Evolutionary conservation across 2,329 filamentous ascomycete species (phyloP).

Genomic region (Neocucurbitaria cava): DNA sequence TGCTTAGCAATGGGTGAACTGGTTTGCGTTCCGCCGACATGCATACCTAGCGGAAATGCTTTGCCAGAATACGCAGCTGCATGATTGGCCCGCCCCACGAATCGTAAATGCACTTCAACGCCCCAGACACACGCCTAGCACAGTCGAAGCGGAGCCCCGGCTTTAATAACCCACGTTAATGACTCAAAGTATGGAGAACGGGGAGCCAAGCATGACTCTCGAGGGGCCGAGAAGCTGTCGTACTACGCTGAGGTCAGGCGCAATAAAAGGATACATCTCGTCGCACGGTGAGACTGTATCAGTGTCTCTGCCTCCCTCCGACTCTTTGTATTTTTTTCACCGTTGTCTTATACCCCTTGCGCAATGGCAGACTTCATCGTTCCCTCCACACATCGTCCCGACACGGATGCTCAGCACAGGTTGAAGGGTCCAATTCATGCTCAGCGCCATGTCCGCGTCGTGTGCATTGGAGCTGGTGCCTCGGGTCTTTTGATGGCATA

Average conservation of each 20-base stretch:
- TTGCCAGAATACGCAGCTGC: slow-evolving; percentile 16
- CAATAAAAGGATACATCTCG: slow-evolving; percentile 9
- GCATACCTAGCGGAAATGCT: slow-evolving; percentile 17
- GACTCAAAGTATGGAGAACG: slow-evolving; percentile 12
- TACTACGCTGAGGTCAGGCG: not conserved
- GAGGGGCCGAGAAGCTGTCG: not conserved
- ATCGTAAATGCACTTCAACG: slow-evolving; percentile 1
- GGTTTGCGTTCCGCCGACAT: not conserved
- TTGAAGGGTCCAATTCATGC: slow-evolving; percentile 43
- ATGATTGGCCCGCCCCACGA: slow-evolving; percentile 11
- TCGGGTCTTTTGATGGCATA: slow-evolving; percentile 58
- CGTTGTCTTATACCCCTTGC: not conserved
- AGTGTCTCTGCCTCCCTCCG: not conserved
- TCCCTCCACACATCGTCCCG: slow-evolving; percentile 26
- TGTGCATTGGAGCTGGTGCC: slow-evolving; percentile 58
- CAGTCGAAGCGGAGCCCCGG: slow-evolving; percentile 3
- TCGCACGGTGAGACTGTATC: not conserved
- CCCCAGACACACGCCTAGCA: slow-evolving; percentile 4
- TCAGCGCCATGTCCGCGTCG: slow-evolving; percentile 44
- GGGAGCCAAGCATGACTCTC: slow-evolving; percentile 11
- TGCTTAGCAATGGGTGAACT: not conserved
- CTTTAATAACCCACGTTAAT: slow-evolving; percentile 1
- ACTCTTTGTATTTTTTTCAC: not conserved
- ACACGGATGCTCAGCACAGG: slow-evolving; percentile 35
- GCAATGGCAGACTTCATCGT: slow-evolving; percentile 34